Conservation (phyloP, 768 basidiomycete genomes). For the Fomitopsis serialis region DNA sequence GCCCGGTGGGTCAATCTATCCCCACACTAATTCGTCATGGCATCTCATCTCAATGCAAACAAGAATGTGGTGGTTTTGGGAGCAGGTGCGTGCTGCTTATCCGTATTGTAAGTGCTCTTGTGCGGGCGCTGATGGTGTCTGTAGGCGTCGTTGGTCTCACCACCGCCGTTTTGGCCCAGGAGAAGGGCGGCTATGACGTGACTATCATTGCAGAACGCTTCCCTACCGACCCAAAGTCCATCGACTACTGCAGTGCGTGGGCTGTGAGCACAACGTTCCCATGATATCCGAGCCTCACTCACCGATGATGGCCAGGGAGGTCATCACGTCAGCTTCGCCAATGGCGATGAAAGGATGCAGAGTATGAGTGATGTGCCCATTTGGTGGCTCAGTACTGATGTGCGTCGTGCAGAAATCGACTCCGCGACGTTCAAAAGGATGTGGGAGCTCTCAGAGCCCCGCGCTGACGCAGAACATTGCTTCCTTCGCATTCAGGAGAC, state of each 20-base stretch:
- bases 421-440: conserved; percentile 68
- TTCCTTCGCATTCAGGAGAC: conserved; percentile 64
- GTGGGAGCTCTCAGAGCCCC: conserved; percentile 67
- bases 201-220: conserved; percentile 66
- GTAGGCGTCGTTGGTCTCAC: conserved; percentile 75
- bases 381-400: background rate
- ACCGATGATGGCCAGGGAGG: conserved; percentile 38
- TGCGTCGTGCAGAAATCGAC: conserved; percentile 49
- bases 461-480: conserved; percentile 47
- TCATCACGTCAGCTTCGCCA: conserved; percentile 64
- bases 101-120: background rate
- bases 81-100: conserved; percentile 27
- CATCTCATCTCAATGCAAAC: conserved; percentile 3
- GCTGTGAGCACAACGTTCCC: conserved; percentile 42
- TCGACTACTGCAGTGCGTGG: conserved; percentile 77
- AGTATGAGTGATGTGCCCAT: conserved; percentile 31
- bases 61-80: conserved; percentile 35
- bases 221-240: conserved; percentile 65
- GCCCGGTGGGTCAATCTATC: background rate
- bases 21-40: no score
- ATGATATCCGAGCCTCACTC: no score
- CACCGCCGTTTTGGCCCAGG: conserved; percentile 65
- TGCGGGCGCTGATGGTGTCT: background rate
- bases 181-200: conserved; percentile 50
- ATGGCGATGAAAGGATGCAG: conserved; percentile 47